These are phyloP conservation scores for Pestalotiopsis sp. DNA, from an alignment of 2,329 filamentous ascomycete genomes.

Conservation along the genomic window DNA sequence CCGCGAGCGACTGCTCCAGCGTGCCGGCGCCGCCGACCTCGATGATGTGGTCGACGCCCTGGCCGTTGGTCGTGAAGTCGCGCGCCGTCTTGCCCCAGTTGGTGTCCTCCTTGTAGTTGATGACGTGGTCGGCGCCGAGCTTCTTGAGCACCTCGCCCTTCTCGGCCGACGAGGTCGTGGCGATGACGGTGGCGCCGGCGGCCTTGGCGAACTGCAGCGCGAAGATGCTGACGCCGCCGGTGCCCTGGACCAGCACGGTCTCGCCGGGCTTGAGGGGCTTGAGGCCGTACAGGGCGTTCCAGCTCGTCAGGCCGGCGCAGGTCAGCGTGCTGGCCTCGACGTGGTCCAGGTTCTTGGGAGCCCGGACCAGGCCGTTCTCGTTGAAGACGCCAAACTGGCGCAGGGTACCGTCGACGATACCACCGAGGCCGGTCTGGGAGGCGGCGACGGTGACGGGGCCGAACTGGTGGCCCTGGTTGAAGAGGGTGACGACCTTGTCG, in stretches of 20 bases:
- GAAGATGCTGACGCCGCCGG: constrained; percentile 69
- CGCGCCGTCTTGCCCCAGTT: constrained; percentile 49
- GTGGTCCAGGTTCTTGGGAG: constrained; percentile 57
- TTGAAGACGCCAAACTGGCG: constrained; percentile 51
- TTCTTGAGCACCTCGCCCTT: constrained; percentile 46
- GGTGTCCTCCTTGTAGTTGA: constrained; percentile 50
- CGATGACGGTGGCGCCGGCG: constrained; percentile 50
- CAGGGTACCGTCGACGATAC: constrained; percentile 67
- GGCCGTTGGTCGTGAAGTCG: constrained; percentile 42
- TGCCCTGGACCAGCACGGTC: constrained; percentile 69
- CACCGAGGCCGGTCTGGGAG: constrained; percentile 64
- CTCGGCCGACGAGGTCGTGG: constrained; percentile 48
- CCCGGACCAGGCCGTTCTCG: constrained; percentile 63
- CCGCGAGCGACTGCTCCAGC: constrained; percentile 46
- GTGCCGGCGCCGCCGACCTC: constrained; percentile 50
- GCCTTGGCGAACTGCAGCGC: constrained; percentile 60
- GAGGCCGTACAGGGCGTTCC: constrained; percentile 44
- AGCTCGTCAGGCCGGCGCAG: constrained; percentile 65
- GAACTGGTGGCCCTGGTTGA: constrained; percentile 57
- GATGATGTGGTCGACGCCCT: constrained; percentile 49
- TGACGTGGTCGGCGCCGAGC: constrained; percentile 51
- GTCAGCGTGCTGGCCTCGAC: constrained; percentile 59
- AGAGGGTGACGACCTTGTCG: constrained; percentile 62
- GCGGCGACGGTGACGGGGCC: constrained; percentile 40
- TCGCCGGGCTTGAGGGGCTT: constrained; percentile 54